phyloP scores from a whole-genome alignment of 768 basidiomycete genomes.

The Leucocoprinus sp. region DNA sequence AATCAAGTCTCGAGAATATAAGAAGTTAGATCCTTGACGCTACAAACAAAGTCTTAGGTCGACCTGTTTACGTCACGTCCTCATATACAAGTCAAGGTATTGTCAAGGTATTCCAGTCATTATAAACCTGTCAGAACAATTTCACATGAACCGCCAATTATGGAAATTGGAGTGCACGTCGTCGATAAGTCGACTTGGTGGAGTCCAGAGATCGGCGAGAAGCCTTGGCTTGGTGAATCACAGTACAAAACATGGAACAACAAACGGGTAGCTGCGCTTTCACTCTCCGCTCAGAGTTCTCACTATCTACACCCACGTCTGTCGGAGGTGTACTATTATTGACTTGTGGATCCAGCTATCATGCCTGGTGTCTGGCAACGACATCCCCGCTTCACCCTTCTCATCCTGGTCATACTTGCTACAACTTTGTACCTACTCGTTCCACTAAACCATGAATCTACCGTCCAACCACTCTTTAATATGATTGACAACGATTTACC shows the following conservation, averaged over 20 bases:
- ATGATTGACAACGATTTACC: slow-evolving; percentile 28
- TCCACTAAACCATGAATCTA: slow-evolving; percentile 21
- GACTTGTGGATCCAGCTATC: slow-evolving; percentile 1
- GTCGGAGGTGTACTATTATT: background rate
- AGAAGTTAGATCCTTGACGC: no score
- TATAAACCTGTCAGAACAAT: background rate
- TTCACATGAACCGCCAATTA: no score
- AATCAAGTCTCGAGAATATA: no score
- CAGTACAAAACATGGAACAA: slow-evolving; percentile 4
- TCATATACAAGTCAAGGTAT: background rate
- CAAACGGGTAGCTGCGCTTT: background rate
- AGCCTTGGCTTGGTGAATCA: background rate
- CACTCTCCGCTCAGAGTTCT: background rate
- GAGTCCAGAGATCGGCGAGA: background rate
- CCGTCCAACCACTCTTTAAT: slow-evolving; percentile 14
- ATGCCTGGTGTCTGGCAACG: slow-evolving; percentile 29
- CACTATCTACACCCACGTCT: slow-evolving; percentile 3
- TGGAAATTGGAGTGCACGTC: no score
- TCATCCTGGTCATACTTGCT: slow-evolving; percentile 32
- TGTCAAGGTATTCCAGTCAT: no score
- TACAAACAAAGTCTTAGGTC: no score
- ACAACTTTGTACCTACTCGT: slow-evolving; percentile 41
- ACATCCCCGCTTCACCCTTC: slow-evolving; percentile 46
- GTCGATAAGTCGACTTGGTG: no score
- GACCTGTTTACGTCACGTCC: no score